Base-by-base conservation (phyloP, 1,284 basidiomycete genomes). In the Boletus semigastroideus region DNA sequence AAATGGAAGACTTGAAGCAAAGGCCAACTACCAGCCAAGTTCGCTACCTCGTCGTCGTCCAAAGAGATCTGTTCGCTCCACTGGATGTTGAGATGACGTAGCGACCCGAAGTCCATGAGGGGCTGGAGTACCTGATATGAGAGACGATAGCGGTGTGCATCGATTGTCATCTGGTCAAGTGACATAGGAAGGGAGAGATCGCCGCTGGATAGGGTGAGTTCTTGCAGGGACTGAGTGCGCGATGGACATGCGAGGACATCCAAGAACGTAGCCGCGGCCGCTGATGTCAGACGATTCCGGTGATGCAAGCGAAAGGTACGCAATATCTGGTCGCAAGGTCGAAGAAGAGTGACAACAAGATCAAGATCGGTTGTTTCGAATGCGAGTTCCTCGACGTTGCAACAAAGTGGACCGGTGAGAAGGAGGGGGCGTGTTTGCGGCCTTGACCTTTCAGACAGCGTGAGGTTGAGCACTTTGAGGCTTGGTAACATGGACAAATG, bases 11-110 rank as follows among this genome's bases (percentile, higher is more conserved):
- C 42, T 6, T 14, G 27, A 10, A 62, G 56, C 0, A 42, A 13
- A 12, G 59, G 57, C 56, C 52, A 59, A 33, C 43, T 49, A 33
- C 30, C 19, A 28, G 46, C 61, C 47, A 61, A 17, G 1, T 25
- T 49, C 0, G 16, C 44, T 17, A 57, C 14, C n/a, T 59, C 51
- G 6, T 39, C 36, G 1, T 64, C 55, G 10, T 59, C 45, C 20
- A 61, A 31, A 13, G 56, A 56, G 6, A 59, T 30, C 31, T 55
- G 59, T 7, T 59, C 51, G 28, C 48, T 46, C 61, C 55, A 61
- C 2, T 48, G 33, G 25, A 60, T 52, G 17, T 3, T 10, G 10
- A 60, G 48, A 7, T 10, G 16, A 22, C 43, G 51, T 30, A 60
- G 50, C 16, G 42, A 54, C 2, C 19, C 8, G 4, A 57, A 25